Base-by-base conservation (phyloP, 352 stramenopile species). In the Phytophthora agathidicida region DNA sequence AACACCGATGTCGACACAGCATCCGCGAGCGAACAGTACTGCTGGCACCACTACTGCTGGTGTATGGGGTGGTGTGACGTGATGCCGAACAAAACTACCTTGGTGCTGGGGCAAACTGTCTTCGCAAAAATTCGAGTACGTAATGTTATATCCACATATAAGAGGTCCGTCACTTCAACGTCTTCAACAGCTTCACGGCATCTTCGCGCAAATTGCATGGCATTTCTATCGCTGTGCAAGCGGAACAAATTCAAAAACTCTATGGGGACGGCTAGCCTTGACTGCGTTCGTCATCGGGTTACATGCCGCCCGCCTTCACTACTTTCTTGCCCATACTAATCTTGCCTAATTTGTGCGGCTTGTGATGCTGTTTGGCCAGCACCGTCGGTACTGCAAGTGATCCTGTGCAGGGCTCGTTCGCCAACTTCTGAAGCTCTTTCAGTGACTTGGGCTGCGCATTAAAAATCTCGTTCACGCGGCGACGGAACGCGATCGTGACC, bases 401-500 rank as follows among this genome's bases (percentile, higher is more conserved):
- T 32, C 80, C 84, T 1, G 73, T 91, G 41, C 79, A 85, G 3
- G 86, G 86, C 51, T 93, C 80, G 19, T 60, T 82, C 3, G 83
- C 84, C 24, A 95, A 60, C 16, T 74, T 73, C 33, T 85, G 68
- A 35, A 95, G 68, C 20, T 88, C 77, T 16, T 68, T 65, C 60
- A 93, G 65, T 19, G 72, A 87, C 27, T 68, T 68, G 1, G 86
- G 86, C 31, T 88, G 70, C 17, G 66, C 39, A 39, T 87, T 78
- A 44, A 95, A 95, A 49, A 95, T 95, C 49, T 81, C 73, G 30
- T 64, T 73, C 4, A 95, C 48, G 8, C 85, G 80, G 13, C 68
- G 68, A 17, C 83, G 82, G 50, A 94, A 94, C 4, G 84, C 78
- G 1, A 66, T 60, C 6, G 86, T 74, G 9, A 95, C 86, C 54